Evolutionary conservation across 768 basidiomycete genomes (phyloP).

Genomic region (Hygrocybe coccinea): DNA sequence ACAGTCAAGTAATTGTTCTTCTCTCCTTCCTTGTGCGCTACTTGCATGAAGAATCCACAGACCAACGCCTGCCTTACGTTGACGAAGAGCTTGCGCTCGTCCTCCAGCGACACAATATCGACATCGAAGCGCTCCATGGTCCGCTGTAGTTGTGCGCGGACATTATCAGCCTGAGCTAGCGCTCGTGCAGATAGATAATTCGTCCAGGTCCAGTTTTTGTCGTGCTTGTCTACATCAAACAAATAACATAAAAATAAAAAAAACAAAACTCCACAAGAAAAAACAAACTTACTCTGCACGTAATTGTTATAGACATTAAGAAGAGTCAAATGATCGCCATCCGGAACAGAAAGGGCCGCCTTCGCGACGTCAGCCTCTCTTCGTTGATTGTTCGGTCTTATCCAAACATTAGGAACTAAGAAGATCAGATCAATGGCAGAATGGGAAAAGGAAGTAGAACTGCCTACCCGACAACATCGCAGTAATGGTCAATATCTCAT

Average conservation of each 20-base stretch:
- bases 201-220: slow-evolving; percentile 87
- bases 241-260: too few relatives aligned
- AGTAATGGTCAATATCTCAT: slow-evolving; percentile 91
- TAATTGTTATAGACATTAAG: slow-evolving; percentile 96
- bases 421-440: background rate
- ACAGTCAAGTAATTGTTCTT: slow-evolving; percentile 85
- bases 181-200: slow-evolving; percentile 83
- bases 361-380: slow-evolving; percentile 94
- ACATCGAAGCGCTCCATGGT: slow-evolving; percentile 90
- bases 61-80: slow-evolving; percentile 81
- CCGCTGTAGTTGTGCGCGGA: slow-evolving; percentile 81
- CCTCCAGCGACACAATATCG: slow-evolving; percentile 60
- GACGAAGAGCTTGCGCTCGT: slow-evolving; percentile 64
- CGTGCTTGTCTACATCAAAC: slow-evolving; percentile 53
- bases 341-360: slow-evolving; percentile 80
- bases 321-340: slow-evolving; percentile 93
- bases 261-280: background rate
- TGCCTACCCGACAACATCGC: slow-evolving; percentile 88
- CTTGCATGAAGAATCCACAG: slow-evolving; percentile 97
- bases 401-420: slow-evolving; percentile 88
- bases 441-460: background rate
- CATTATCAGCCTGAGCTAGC: slow-evolving; percentile 88
- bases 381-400: slow-evolving; percentile 81
- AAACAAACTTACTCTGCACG: slow-evolving; percentile 55
- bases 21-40: slow-evolving; percentile 91